phyloP scores from a whole-genome alignment of 441 rosid genomes.

The Pelargonium fulgidum region DNA sequence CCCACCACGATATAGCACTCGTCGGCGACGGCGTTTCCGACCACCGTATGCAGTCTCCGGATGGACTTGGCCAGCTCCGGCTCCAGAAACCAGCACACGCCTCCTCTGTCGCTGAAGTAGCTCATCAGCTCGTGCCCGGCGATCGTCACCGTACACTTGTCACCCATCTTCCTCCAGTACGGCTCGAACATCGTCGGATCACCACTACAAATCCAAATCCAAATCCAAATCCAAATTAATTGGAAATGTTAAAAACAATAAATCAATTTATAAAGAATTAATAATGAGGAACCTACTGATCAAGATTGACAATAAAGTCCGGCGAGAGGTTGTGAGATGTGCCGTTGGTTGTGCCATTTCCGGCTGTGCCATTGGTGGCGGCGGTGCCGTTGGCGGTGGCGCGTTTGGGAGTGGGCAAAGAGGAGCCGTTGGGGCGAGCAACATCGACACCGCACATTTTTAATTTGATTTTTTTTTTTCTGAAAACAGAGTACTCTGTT shows the following conservation, averaged over 20 bases:
- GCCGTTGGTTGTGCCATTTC: constrained; percentile 12
- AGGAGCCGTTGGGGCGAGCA: constrained; percentile 7
- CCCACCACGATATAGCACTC: background rate
- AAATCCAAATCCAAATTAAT: too few species aligned
- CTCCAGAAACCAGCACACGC: background rate
- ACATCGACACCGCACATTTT: background rate
- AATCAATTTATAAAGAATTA: too few species aligned
- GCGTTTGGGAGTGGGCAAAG: background rate
- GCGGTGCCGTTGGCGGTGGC: background rate
- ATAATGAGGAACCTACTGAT: constrained; percentile 28
- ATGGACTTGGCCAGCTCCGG: background rate
- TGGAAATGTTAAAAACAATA: too few species aligned
- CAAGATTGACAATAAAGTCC: constrained; percentile 35
- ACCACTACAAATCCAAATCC: background rate
- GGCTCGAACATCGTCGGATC: background rate
- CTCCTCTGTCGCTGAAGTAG: background rate
- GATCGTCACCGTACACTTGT: background rate
- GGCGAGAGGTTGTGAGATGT: constrained; percentile 14
- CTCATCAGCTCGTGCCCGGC: background rate
- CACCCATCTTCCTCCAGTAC: background rate
- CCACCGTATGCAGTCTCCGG: background rate
- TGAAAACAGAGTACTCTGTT: background rate
- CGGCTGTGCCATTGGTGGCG: background rate
- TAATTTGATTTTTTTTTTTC: background rate
- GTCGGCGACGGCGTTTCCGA: background rate